Percentiles rank a stretch among this genome's conserved stretches.
Conservation (phyloP, 1,284 basidiomycete species). For the Heliocybe sulcata region DNA sequence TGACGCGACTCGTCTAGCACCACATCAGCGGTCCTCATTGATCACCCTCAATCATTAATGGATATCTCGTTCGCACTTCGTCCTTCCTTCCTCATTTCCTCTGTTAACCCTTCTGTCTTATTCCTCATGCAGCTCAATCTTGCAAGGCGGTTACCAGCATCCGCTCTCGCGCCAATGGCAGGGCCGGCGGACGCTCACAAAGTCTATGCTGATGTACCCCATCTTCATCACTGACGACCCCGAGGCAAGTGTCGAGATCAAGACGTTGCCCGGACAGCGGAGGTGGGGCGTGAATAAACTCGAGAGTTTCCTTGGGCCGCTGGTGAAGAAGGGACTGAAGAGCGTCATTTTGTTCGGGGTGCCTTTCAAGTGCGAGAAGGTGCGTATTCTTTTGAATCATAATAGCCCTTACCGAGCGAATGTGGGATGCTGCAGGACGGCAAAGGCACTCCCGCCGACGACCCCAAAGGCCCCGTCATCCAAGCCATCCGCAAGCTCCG, state of each 20-base stretch:
- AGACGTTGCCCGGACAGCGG: conserved; percentile 78
- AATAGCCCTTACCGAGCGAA: too few relatives aligned
- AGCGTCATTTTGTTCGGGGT: conserved; percentile 98
- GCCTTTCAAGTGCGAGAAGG: conserved; percentile 80
- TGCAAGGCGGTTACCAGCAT: conserved; percentile 92
- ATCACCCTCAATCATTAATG: neutral
- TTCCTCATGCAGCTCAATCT: conserved; percentile 47
- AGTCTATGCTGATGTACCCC: conserved; percentile 96
- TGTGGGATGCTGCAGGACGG: conserved; percentile 81
- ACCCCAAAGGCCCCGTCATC: conserved; percentile 88
- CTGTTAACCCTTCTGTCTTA: too few relatives aligned
- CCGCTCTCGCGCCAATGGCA: conserved; percentile 85
- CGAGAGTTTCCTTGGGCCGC: conserved; percentile 80
- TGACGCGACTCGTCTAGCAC: too few relatives aligned
- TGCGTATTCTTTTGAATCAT: too few relatives aligned
- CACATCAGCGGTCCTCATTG: too few relatives aligned
- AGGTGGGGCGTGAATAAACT: conserved; percentile 94
- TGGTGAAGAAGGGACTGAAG: conserved; percentile 84
- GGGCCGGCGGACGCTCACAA: conserved; percentile 65
- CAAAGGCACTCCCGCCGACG: conserved; percentile 85
- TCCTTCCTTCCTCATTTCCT: too few relatives aligned
- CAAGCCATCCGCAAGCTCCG: conserved; percentile 79
- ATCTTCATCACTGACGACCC: conserved; percentile 95
- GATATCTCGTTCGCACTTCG: neutral
- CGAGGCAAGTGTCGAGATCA: conserved; percentile 72